Evolutionary conservation across 805 yeast genomes (phyloP), one percentile per base, ranked within the genome.

Genomic region (Metschnikowia shivogae): DNA sequence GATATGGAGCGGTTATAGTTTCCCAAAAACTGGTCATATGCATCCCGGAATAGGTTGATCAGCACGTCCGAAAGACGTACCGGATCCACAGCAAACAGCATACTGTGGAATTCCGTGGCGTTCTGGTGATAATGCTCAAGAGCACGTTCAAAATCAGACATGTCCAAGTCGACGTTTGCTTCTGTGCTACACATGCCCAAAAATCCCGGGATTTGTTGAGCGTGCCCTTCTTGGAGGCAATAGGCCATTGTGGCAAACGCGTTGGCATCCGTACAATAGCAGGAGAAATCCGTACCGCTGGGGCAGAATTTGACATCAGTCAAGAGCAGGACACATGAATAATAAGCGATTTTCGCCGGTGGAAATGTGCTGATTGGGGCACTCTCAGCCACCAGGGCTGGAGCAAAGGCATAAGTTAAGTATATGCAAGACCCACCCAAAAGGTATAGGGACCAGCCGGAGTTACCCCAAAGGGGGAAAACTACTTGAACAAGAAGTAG

Each of bases 371-470:
- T 56, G 36, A 70, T 52, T 1, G 72, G 72, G 6, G 69, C 69
- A 5, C 67, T 63, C 6, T 50, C 31, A 6, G 47, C 34, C 4
- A 68, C 66, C 10, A 32, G 36, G 7, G 53, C 43, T 0, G 72
- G 72, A 0, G 68, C 56, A n/a, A 60, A 33, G 13, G 52, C 92
- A 84, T 67, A 73, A 89, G 13, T 68, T 77, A 30, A 32, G 20
- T 13, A 39, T 1, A 45, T 9, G 26, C 38, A 35, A n/a, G 44
- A 39, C 11, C 24, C 44, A 1, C 36, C 27, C 11, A 48, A 30
- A 10, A 39, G 27, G 26, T 22, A 44, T 10, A 39, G 5, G 19
- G 43, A 48, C 24, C 33, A n/a, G 22, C 13, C 4, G 14, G 42
- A 31, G 30, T 17, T 31, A 28, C 29, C 24, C 30, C 28, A 31